A percentile compares a stretch with the other conserved stretches of the same genome.
phyloP scores from a whole-genome alignment of 805 yeast species.

The Clavispora santaluciae region DNA sequence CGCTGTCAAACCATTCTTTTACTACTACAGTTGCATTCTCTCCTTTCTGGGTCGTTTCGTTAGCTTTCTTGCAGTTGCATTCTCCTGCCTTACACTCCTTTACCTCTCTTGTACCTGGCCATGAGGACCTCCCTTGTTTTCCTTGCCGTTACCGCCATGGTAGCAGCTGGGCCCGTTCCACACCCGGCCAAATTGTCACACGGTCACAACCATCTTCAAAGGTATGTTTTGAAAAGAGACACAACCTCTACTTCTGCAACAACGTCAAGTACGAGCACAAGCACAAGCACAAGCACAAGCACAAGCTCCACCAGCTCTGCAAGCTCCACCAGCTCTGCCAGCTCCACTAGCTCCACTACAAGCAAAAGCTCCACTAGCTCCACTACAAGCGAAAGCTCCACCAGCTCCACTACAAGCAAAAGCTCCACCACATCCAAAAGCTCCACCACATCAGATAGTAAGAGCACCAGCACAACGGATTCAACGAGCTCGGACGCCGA shows the following conservation, averaged over 20 bases:
- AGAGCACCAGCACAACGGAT: not conserved
- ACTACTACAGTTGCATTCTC: not conserved
- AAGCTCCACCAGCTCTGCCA: not conserved
- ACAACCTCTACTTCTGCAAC: not conserved
- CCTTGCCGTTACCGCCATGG: not conserved
- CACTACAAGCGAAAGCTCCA: not conserved
- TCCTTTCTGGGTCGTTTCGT: not conserved
- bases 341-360: not conserved
- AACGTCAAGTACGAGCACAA: too few species aligned
- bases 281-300: too few species aligned
- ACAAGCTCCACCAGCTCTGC: not conserved
- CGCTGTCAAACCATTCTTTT: not conserved
- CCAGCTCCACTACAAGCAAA: not conserved
- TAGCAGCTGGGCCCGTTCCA: not conserved
- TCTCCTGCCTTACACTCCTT: not conserved
- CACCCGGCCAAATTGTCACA: not conserved
- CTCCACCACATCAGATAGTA: not conserved
- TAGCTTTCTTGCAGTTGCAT: not conserved
- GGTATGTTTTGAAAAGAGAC: not conserved
- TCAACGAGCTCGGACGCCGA: not conserved
- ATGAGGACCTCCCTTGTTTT: not conserved
- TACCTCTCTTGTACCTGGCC: not conserved
- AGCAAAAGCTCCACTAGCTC: not conserved
- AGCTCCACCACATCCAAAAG: not conserved
- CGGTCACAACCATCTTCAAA: not conserved